Percentiles rank a stretch among this genome's conserved stretches.
Evolutionary conservation across 495 filamentous ascomycete genomes (phyloP).

Genomic region (Immersiella caudata): DNA sequence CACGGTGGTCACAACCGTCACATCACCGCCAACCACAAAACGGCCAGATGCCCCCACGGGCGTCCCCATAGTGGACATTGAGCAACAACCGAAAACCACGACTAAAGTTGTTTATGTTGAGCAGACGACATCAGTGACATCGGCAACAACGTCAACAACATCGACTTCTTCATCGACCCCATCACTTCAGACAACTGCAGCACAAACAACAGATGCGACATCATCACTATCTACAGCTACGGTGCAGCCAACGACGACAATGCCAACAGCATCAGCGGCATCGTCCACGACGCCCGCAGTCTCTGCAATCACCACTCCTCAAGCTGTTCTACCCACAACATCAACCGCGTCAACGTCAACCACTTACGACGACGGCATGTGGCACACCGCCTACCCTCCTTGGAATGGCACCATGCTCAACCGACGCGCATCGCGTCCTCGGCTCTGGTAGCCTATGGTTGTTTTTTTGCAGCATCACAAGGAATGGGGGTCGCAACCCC

Average conservation of each 20-base stretch:
- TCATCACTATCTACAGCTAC: background rate
- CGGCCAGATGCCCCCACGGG: constrained; percentile 12
- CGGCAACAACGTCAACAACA: constrained; percentile 15
- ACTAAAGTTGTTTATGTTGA: constrained; percentile 15
- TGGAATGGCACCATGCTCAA: constrained; percentile 42
- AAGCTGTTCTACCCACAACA: constrained; percentile 11
- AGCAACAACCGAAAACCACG: constrained; percentile 21
- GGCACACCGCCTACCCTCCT: constrained; percentile 46
- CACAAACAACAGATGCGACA: background rate
- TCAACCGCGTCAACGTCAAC: constrained; percentile 21
- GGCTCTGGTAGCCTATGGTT: background rate
- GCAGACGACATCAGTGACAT: background rate
- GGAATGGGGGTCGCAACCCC: background rate
- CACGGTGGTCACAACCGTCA: constrained; percentile 29
- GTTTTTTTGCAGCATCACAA: background rate
- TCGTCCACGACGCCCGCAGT: constrained; percentile 7
- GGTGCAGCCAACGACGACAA: background rate
- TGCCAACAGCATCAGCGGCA: background rate
- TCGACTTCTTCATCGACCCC: constrained; percentile 6
- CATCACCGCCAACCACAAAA: constrained; percentile 18
- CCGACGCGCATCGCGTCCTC: constrained; percentile 21
- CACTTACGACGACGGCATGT: constrained; percentile 38
- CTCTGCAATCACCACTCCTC: background rate
- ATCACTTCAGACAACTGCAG: background rate
- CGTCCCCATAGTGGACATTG: constrained; percentile 23